A percentile compares a stretch with the other conserved stretches of the same genome.
These are phyloP conservation scores for Isabelozyma rhagii DNA, from an alignment of 805 yeast species.

Conservation along the genomic window DNA sequence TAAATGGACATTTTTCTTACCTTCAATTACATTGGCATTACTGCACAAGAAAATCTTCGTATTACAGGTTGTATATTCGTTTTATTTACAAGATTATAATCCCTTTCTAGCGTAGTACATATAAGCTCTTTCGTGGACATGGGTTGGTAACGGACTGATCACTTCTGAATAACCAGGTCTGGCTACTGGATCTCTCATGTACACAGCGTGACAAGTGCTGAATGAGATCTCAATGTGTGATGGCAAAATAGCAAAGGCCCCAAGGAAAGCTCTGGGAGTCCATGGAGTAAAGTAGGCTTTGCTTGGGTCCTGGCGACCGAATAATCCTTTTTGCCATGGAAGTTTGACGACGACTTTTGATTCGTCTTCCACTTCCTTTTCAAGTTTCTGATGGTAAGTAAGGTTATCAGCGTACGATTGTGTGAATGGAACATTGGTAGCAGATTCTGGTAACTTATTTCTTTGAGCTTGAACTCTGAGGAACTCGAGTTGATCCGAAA, in stretches of 20 bases:
- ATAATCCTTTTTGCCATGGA: conserved; percentile 79
- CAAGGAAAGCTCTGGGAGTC: conserved; percentile 90
- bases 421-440: conserved; percentile 24
- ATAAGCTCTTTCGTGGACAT: conserved; percentile 88
- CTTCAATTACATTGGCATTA: too few species aligned
- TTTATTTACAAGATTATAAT: conserved; percentile 22
- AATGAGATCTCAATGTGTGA: conserved; percentile 89
- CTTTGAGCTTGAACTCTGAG: conserved; percentile 27
- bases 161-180: conserved; percentile 97
- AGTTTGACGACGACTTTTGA: conserved; percentile 47
- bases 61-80: background rate
- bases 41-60: too few species aligned
- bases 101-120: conserved; percentile 87
- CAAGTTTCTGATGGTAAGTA: conserved; percentile 32
- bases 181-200: conserved; percentile 93
- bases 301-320: conserved; percentile 72
- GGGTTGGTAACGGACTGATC: conserved; percentile 79
- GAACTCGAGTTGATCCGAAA: conserved; percentile 28
- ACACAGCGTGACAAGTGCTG: conserved; percentile 93
- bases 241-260: conserved; percentile 90
- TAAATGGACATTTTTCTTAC: conserved; percentile 14
- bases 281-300: conserved; percentile 95
- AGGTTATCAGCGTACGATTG: conserved; percentile 23
- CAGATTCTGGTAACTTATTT: conserved; percentile 24
- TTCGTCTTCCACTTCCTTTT: conserved; percentile 53